Conservation (phyloP, 1,284 basidiomycete genomes). For the Volvariella surrecta region DNA sequence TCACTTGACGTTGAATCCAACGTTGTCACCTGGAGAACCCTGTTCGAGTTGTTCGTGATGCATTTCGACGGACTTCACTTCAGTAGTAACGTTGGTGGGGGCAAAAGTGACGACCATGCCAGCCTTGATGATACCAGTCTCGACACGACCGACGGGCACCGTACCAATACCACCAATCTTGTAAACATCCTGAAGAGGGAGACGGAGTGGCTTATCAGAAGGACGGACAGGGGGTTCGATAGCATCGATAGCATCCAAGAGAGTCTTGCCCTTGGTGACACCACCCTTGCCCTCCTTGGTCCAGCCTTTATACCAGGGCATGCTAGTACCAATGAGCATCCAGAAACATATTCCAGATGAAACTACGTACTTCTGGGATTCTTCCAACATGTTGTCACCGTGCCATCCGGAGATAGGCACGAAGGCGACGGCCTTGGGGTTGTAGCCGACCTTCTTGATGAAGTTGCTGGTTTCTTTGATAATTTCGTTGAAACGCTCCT, state of each 20-base stretch:
- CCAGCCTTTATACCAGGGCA: constrained; percentile 99
- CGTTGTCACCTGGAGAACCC: constrained; percentile 98
- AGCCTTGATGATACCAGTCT: constrained; percentile 99
- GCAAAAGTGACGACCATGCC: constrained; percentile 99
- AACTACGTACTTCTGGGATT: constrained; percentile 72
- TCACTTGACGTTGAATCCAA: constrained; percentile 95
- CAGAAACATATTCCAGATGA: constrained; percentile 10
- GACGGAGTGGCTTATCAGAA: constrained; percentile 99
- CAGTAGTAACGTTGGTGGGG: constrained; percentile 97
- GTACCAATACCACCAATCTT: constrained; percentile 99
- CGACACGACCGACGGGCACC: constrained; percentile 99
- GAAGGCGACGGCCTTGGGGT: constrained; percentile 98
- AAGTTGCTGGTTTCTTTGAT: constrained; percentile 98
- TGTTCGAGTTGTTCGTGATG: constrained; percentile 98
- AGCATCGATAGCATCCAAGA: constrained; percentile 99
- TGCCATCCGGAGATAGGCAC: constrained; percentile 99
- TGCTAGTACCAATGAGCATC: constrained; percentile 42
- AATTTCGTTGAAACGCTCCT: constrained; percentile 99
- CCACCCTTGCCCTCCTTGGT: constrained; percentile 92
- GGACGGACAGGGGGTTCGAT: constrained; percentile 97
- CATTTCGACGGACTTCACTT: constrained; percentile 99
- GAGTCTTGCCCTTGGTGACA: constrained; percentile 94
- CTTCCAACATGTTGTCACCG: constrained; percentile 99
- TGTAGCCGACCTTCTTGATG: constrained; percentile 99
- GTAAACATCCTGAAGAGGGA: constrained; percentile 99